These are phyloP conservation scores for Calycina marina DNA, from an alignment of 2,329 filamentous ascomycete genomes.

Conservation along the genomic window DNA sequence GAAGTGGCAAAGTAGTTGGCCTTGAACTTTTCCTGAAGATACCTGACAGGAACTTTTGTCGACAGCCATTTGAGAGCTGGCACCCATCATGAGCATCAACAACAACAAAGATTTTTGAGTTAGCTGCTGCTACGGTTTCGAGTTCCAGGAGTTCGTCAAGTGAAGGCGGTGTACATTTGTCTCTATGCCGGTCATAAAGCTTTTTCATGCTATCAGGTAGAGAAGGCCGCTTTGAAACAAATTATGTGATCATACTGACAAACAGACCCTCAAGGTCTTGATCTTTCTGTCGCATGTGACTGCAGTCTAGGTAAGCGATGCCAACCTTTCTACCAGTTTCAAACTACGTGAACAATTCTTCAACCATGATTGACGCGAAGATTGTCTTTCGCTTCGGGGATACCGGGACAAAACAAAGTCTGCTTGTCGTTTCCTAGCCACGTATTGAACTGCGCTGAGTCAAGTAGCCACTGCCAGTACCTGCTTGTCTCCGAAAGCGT, in stretches of 20 bases:
- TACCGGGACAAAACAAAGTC: neutral
- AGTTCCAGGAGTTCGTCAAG: neutral
- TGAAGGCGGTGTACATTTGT: neutral
- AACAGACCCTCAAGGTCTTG: neutral
- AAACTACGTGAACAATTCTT: neutral
- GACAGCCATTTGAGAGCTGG: neutral
- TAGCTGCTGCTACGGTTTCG: neutral
- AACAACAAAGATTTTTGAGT: slow-evolving; percentile 1
- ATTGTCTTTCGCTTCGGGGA: slow-evolving; percentile 1
- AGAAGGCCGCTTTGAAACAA: neutral
- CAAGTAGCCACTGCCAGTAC: slow-evolving; percentile 1
- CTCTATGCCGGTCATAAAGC: neutral
- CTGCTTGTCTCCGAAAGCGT: neutral
- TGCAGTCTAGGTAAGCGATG: slow-evolving; percentile 8
- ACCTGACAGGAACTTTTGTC: neutral
- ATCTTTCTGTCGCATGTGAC: neutral
- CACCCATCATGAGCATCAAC: slow-evolving; percentile 1
- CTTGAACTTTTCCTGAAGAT: neutral
- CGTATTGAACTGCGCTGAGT: neutral
- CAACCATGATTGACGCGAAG: neutral
- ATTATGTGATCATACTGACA: neutral
- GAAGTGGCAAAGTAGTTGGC: slow-evolving; percentile 1
- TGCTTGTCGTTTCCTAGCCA: neutral
- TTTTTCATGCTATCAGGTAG: neutral
- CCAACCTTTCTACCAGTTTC: neutral